Evolutionary conservation across 2,329 filamentous ascomycete species (phyloP).

Genomic region (Pestalotiopsis fici): DNA sequence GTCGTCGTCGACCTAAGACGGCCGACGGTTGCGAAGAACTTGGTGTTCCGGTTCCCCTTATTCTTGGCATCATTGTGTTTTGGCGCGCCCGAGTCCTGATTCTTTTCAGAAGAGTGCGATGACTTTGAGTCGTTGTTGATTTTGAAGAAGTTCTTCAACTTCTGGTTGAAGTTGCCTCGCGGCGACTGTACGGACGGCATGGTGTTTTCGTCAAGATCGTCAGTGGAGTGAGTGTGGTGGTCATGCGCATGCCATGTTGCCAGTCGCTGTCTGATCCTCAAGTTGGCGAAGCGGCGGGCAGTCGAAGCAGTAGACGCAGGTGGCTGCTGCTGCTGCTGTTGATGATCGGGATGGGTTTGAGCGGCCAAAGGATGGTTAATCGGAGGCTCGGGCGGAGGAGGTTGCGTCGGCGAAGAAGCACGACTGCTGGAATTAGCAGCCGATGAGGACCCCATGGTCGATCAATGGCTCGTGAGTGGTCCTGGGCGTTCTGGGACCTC

Average conservation of each 20-base stretch:
- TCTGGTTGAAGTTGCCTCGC: constrained; percentile 65
- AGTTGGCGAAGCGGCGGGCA: constrained; percentile 15
- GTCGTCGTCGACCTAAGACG: constrained; percentile 89
- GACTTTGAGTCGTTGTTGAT: constrained; percentile 50
- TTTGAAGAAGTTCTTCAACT: constrained; percentile 71
- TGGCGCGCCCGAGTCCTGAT: constrained; percentile 23
- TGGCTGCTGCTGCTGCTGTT: not conserved
- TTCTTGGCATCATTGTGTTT: constrained; percentile 65
- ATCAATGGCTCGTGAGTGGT: constrained; percentile 12
- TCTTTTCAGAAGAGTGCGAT: constrained; percentile 33
- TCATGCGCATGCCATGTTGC: constrained; percentile 34
- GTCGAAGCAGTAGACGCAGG: not conserved
- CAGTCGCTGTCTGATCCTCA: constrained; percentile 31
- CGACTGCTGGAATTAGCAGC: constrained; percentile 9
- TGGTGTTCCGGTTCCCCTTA: constrained; percentile 73
- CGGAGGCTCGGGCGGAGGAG: constrained; percentile 6
- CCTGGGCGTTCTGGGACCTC: not conserved
- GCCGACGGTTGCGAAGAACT: constrained; percentile 82
- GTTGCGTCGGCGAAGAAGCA: constrained; percentile 13
- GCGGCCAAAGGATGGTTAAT: constrained; percentile 6
- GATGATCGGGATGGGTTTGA: not conserved
- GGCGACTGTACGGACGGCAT: constrained; percentile 58
- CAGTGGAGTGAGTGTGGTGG: constrained; percentile 14
- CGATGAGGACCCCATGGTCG: constrained; percentile 13
- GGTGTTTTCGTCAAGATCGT: constrained; percentile 14